These are phyloP conservation scores for Trichoderma brevicompactum DNA, from an alignment of 2,329 filamentous ascomycete genomes.

Conservation along the genomic window DNA sequence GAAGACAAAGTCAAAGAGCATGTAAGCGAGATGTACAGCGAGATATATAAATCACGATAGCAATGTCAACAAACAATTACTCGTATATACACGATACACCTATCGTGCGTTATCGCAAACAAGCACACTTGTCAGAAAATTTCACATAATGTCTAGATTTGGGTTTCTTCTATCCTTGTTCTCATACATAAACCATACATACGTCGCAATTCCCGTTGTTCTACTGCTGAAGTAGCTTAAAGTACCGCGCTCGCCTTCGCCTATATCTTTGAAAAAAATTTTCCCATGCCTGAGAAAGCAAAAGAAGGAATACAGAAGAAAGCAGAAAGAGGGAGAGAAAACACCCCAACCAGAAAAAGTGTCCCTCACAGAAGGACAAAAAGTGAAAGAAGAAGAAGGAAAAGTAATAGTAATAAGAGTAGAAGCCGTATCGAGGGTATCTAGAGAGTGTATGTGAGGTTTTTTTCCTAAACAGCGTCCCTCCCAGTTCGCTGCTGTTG, in stretches of 20 bases:
- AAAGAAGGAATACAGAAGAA: neutral
- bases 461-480: neutral
- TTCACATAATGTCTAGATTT: neutral
- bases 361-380: slow-evolving; percentile 6
- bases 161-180: neutral
- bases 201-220: neutral
- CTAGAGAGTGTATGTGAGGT: neutral
- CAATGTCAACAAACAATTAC: neutral
- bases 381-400: neutral
- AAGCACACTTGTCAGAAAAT: neutral
- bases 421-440: neutral
- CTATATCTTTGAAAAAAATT: neutral
- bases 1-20: slow-evolving; percentile 43
- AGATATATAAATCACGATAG: neutral
- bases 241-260: neutral
- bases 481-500: neutral
- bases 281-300: neutral
- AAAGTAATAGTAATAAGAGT: neutral
- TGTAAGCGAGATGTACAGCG: neutral
- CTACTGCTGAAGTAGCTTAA: neutral
- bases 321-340: neutral
- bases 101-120: too few species aligned
- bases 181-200: neutral
- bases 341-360: neutral
- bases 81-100: too few species aligned